Percentiles rank a stretch among this genome's conserved stretches.
phyloP scores from a whole-genome alignment of 2,329 filamentous ascomycete genomes.

The Alternaria sp. region DNA sequence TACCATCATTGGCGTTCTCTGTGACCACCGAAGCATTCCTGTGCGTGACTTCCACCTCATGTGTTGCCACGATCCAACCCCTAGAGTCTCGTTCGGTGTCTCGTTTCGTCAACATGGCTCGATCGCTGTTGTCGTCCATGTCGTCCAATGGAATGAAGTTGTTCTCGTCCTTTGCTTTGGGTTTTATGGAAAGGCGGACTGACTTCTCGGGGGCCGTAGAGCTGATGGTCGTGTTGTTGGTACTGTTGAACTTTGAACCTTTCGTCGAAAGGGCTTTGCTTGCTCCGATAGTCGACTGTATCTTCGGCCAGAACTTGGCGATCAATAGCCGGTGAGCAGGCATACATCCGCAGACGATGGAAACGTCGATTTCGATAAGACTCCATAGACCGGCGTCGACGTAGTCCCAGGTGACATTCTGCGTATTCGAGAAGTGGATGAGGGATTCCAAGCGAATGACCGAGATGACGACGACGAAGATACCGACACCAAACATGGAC shows the following conservation, averaged over 20 bases:
- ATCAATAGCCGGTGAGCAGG: conserved; percentile 35
- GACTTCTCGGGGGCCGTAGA: conserved; percentile 3
- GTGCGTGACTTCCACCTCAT: conserved; percentile 1
- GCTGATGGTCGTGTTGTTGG: not conserved
- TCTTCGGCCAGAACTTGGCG: conserved; percentile 19
- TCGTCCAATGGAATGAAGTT: conserved; percentile 30
- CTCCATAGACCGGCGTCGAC: conserved; percentile 50
- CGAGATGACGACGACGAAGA: conserved; percentile 51
- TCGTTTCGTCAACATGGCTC: not conserved
- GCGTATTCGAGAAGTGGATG: conserved; percentile 50
- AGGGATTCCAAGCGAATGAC: conserved; percentile 50
- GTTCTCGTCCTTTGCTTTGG: conserved; percentile 19
- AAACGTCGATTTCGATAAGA: conserved; percentile 43
- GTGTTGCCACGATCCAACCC: conserved; percentile 11
- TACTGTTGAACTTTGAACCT: not conserved
- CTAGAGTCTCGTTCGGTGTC: conserved; percentile 5
- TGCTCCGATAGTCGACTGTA: conserved; percentile 18
- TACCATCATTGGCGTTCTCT: not conserved
- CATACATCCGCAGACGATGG: conserved; percentile 52
- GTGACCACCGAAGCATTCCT: not conserved
- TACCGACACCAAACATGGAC: conserved; percentile 47
- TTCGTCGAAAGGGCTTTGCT: conserved; percentile 5
- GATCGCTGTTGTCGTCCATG: conserved; percentile 20
- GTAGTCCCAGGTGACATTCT: conserved; percentile 51
- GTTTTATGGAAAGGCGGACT: conserved; percentile 20